Percentiles rank a stretch among this genome's conserved stretches.
Conservation (phyloP, 2,329 filamentous ascomycete species). For the Phialophora expanda region DNA sequence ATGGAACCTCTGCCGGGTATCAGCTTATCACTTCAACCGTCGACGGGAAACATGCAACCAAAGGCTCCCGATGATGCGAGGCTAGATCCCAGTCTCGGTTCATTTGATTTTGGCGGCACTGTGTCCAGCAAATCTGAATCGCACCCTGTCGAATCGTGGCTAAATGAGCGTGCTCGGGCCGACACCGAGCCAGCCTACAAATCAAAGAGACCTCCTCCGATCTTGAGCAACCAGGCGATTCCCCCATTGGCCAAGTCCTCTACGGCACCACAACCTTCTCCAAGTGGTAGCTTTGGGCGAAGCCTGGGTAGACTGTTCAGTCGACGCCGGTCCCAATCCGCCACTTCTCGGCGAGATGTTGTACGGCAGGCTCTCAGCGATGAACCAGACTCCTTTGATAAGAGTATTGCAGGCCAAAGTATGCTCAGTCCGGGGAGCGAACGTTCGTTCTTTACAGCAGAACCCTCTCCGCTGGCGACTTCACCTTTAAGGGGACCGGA, state of each 20-base stretch:
- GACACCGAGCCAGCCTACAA: conserved; percentile 36
- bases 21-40: neutral
- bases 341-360: conserved; percentile 28
- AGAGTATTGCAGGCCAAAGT: conserved; percentile 8
- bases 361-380: conserved; percentile 35
- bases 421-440: conserved; percentile 29
- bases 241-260: conserved; percentile 17
- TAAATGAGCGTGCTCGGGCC: conserved; percentile 16
- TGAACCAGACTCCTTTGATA: conserved; percentile 30
- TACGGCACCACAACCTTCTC: conserved; percentile 30
- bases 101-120: conserved; percentile 24
- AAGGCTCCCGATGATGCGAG: neutral
- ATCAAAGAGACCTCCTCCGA: conserved; percentile 36
- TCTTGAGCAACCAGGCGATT: conserved; percentile 22
- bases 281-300: conserved; percentile 25
- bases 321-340: conserved; percentile 33
- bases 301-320: conserved; percentile 34
- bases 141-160: neutral
- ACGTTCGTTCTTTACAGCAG: conserved; percentile 26
- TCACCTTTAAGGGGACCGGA: conserved; percentile 19
- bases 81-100: conserved; percentile 16
- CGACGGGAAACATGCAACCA: conserved; percentile 14
- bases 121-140: conserved; percentile 6
- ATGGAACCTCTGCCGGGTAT: neutral
- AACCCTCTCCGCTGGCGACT: conserved; percentile 25